Evolutionary conservation across 805 yeast species (phyloP).

Genomic region (Naumovozyma baii): DNA sequence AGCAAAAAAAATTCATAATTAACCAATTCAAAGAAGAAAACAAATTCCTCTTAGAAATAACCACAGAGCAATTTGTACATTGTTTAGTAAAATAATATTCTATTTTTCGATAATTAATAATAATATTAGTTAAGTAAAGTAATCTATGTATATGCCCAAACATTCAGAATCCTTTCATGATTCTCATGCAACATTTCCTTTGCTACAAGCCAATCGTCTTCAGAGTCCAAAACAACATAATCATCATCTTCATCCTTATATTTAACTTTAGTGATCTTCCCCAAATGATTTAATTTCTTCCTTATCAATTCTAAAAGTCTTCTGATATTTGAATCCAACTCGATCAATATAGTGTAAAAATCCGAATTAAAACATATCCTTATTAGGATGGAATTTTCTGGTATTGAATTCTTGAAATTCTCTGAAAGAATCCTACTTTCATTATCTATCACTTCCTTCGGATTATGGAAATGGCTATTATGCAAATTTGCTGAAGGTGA

Average conservation of each 20-base stretch:
- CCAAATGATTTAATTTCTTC: constrained; percentile 45
- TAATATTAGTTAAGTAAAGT: neutral
- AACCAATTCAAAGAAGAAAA: too few species aligned
- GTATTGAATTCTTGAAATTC: constrained; percentile 31
- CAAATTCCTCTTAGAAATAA: too few species aligned
- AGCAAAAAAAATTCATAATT: too few species aligned
- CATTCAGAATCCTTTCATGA: constrained; percentile 39
- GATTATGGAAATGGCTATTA: constrained; percentile 9
- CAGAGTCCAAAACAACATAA: constrained; percentile 70
- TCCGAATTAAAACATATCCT: constrained; percentile 37
- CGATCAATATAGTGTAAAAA: constrained; percentile 58
- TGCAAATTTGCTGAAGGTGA: constrained; percentile 8
- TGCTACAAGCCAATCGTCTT: constrained; percentile 84
- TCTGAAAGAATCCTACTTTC: constrained; percentile 35
- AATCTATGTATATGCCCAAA: constrained; percentile 31
- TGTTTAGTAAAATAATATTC: neutral
- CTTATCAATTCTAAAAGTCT: constrained; percentile 51
- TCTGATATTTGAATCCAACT: constrained; percentile 40
- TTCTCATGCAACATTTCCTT: constrained; percentile 53
- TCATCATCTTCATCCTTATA: constrained; percentile 96
- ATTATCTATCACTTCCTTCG: constrained; percentile 19
- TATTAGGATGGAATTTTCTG: constrained; percentile 32
- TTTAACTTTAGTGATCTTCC: constrained; percentile 46
- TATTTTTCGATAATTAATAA: neutral
- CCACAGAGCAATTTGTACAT: too few species aligned